phyloP scores from a whole-genome alignment of 805 yeast genomes.

The Diddensiella santjacobensis region DNA sequence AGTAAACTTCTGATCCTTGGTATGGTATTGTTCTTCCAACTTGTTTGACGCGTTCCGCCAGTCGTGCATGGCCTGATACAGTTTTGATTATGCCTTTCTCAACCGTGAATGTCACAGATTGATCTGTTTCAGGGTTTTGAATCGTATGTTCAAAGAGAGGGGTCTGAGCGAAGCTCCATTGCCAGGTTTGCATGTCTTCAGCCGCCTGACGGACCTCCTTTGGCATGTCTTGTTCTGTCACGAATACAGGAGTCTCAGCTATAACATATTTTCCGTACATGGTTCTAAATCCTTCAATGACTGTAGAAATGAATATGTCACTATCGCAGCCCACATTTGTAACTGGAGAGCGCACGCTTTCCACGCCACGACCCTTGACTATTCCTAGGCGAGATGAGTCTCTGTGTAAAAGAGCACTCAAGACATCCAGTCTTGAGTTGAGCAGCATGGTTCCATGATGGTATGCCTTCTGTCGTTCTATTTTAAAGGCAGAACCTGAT shows the following conservation, averaged over 20 bases:
- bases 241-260: slow-evolving; percentile 4
- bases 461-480: slow-evolving; percentile 74
- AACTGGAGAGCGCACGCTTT: slow-evolving; percentile 79
- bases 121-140: slow-evolving; percentile 32
- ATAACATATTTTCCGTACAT: slow-evolving; percentile 25
- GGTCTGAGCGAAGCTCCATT: slow-evolving; percentile 73
- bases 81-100: slow-evolving; percentile 43
- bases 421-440: slow-evolving; percentile 54
- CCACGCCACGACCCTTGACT: slow-evolving; percentile 53
- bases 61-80: not conserved
- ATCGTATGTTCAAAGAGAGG: slow-evolving; percentile 65
- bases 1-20: not conserved
- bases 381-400: slow-evolving; percentile 39
- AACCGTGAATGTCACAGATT: slow-evolving; percentile 41
- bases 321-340: slow-evolving; percentile 51
- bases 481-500: slow-evolving; percentile 90
- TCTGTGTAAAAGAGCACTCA: slow-evolving; percentile 57
- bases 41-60: not conserved
- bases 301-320: slow-evolving; percentile 46
- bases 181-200: slow-evolving; percentile 50
- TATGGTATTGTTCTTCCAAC: not conserved
- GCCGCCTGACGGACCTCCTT: slow-evolving; percentile 22
- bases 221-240: slow-evolving; percentile 16
- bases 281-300: slow-evolving; percentile 39
- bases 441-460: slow-evolving; percentile 97